Base-by-base conservation (phyloP, 2,329 filamentous ascomycete genomes). In the Pyrenochaeta sp. region DNA sequence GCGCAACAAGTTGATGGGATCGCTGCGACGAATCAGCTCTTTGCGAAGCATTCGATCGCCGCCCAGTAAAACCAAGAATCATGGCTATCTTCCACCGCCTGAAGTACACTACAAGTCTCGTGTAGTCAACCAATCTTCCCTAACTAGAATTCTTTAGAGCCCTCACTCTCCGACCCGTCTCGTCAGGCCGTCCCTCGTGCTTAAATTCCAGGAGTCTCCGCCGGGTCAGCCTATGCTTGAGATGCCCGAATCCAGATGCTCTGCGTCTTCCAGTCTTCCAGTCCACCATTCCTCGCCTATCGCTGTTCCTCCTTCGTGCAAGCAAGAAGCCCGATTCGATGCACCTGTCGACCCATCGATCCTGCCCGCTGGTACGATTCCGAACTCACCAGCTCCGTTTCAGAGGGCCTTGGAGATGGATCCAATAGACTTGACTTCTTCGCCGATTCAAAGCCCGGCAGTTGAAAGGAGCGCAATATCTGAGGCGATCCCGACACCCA, bases 241-340 rank as follows among this genome's bases (percentile, higher is more conserved):
- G 28, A 43, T 63, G 25, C n/a, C 37, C 3, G 52, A 46, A 12
- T 57, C 60, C 44, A 62, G 49, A 37, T 32, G 43, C 8, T 65
- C 68, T 2, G 39, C 44, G 10, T 52, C 56, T 24, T 69, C 67
- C n/a, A 69, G 59, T 37, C 8, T 59, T n/a, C 36, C 60, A 6
- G 62, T 73, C 2, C 61, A 65, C 25, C 71, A 61, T 46, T 74
- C 73, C 24, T 74, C 72, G 8, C 72, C 73, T 5, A 59, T 75
- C n/a, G 51, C 65, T 34, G 65, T 75, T 34, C 72, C 70, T n/a
- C 42, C 44, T 13, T 50, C 62, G 19, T 44, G 49, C 10, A 59
- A 63, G 28, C 51, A 65, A 50, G 30, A 45, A 30, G 42, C 36
- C 13, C 8, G 42, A 22, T 28, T 50, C 8, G 48, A 30, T 27